Evolutionary conservation across 2,329 filamentous ascomycete species (phyloP).

Genomic region (Fusarium irregulare): DNA sequence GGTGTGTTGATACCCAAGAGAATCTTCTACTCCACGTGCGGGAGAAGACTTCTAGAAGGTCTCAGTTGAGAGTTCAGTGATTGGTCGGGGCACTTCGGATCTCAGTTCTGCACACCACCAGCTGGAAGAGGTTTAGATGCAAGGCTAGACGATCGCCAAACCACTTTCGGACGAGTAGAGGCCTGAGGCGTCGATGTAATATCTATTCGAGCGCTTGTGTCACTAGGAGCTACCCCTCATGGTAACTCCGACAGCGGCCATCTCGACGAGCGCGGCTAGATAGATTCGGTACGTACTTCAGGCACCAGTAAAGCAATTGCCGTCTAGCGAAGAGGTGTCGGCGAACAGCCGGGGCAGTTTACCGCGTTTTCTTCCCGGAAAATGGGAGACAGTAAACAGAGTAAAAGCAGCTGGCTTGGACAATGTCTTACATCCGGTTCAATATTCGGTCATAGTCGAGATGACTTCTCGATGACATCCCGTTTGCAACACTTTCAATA

Average conservation of each 20-base stretch:
- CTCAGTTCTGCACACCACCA: constrained; percentile 17
- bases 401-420: not conserved
- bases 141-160: not conserved
- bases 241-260: constrained; percentile 13
- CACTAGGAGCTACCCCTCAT: not conserved
- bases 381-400: not conserved
- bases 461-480: constrained; percentile 12
- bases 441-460: constrained; percentile 14
- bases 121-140: constrained; percentile 2
- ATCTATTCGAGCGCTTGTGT: not conserved
- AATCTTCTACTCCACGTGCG: constrained; percentile 28
- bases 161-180: not conserved
- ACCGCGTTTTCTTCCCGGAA: not conserved
- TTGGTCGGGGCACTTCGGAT: constrained; percentile 21
- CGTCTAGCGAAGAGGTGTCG: not conserved
- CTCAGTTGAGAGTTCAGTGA: constrained; percentile 1
- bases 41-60: constrained; percentile 46
- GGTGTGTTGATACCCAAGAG: constrained; percentile 5
- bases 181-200: constrained; percentile 16
- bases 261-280: constrained; percentile 17
- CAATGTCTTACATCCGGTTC: constrained; percentile 5
- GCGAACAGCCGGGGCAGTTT: not conserved
- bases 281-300: not conserved
- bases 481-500: constrained; percentile 1
- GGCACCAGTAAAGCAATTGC: not conserved